Percentiles rank a stretch among this genome's conserved stretches.
These are phyloP conservation scores for Anthostomella pinea DNA, from an alignment of 2,329 filamentous ascomycete genomes.

Conservation along the genomic window DNA sequence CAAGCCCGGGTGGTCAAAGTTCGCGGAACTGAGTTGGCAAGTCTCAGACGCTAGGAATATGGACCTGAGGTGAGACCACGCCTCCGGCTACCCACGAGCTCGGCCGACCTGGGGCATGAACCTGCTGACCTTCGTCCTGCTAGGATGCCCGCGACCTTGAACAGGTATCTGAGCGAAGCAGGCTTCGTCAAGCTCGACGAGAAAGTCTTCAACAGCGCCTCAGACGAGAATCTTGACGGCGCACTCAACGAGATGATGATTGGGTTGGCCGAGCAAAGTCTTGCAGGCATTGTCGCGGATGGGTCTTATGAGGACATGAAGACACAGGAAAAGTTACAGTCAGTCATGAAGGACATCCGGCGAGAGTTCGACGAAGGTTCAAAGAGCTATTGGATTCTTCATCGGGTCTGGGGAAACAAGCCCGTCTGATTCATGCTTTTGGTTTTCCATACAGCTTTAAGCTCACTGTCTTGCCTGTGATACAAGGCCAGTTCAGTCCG, in stretches of 20 bases:
- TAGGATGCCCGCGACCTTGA: conserved; percentile 8
- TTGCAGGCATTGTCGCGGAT: conserved; percentile 1
- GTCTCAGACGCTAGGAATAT: conserved; percentile 8
- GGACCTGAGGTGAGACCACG: conserved; percentile 7
- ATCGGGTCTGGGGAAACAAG: conserved; percentile 9
- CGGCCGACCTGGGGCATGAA: background rate
- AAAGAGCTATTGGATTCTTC: conserved; percentile 8
- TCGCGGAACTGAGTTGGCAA: conserved; percentile 6
- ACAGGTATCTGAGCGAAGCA: conserved; percentile 1
- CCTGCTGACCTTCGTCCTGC: background rate
- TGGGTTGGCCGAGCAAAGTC: background rate
- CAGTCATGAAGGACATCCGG: conserved; percentile 6
- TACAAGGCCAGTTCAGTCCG: too few relatives aligned
- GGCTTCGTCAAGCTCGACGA: conserved; percentile 6
- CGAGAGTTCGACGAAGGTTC: conserved; percentile 10
- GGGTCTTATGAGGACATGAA: conserved; percentile 8
- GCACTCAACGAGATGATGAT: conserved; percentile 2
- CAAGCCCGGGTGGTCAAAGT: conserved; percentile 6
- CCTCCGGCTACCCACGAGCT: background rate
- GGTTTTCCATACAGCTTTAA: too few relatives aligned
- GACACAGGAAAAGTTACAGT: conserved; percentile 4
- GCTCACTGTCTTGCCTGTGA: too few relatives aligned
- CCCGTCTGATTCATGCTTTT: too few relatives aligned
- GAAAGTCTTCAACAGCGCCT: conserved; percentile 8
- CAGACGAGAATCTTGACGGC: conserved; percentile 2